phyloP scores from a whole-genome alignment of 805 yeast genomes.

The Suhomyces pyralidae region DNA sequence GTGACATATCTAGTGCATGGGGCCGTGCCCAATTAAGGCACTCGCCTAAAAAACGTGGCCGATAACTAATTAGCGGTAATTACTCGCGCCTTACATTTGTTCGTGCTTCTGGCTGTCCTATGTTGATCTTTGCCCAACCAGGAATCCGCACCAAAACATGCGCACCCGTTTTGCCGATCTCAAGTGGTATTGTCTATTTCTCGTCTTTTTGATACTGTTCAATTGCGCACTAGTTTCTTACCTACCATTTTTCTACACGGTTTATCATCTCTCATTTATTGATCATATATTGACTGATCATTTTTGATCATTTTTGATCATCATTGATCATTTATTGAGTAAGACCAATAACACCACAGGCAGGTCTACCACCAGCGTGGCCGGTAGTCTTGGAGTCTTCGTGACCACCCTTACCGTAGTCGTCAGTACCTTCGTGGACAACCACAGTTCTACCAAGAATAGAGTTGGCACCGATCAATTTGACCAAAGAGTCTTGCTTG shows the following conservation, averaged over 20 bases:
- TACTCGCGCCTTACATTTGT: background rate
- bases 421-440: slow-evolving; percentile 89
- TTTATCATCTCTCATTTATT: too few species aligned
- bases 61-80: background rate
- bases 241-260: too few species aligned
- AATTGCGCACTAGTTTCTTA: too few species aligned
- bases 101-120: background rate
- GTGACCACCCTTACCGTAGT: slow-evolving; percentile 91
- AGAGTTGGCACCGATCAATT: slow-evolving; percentile 82
- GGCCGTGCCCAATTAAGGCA: background rate
- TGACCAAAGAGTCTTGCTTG: slow-evolving; percentile 70
- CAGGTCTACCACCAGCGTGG: slow-evolving; percentile 97
- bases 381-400: slow-evolving; percentile 92
- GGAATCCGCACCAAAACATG: too few species aligned
- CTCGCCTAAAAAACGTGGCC: background rate
- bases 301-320: too few species aligned
- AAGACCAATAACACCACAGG: slow-evolving; percentile 96
- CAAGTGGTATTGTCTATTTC: too few species aligned
- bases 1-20: background rate
- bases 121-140: too few species aligned
- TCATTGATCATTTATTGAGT: slow-evolving; percentile 31
- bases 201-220: too few species aligned
- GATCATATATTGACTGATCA: too few species aligned
- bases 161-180: too few species aligned
- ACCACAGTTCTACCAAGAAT: slow-evolving; percentile 94